A percentile compares a stretch with the other conserved stretches of the same genome.
These are phyloP conservation scores for Tothia fuscella DNA, from an alignment of 2,329 filamentous ascomycete genomes.

Conservation along the genomic window DNA sequence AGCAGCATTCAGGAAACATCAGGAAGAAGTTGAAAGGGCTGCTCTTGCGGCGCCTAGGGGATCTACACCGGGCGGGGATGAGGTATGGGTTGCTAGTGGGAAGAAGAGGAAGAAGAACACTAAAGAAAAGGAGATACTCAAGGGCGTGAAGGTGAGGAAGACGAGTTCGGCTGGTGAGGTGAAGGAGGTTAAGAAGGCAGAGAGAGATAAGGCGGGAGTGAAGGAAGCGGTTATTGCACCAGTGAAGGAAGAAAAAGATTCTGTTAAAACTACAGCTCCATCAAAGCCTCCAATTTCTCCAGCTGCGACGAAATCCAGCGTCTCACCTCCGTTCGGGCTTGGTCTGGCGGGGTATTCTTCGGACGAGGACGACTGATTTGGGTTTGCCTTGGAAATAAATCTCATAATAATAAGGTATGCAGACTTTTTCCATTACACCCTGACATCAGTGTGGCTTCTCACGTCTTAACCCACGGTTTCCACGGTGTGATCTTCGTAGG, in stretches of 20 bases:
- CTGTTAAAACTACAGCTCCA: constrained; percentile 1
- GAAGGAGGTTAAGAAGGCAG: neutral
- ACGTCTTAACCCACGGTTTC: too few species aligned
- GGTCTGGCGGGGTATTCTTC: constrained; percentile 32
- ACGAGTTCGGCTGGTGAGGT: constrained; percentile 18
- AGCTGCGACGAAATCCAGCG: constrained; percentile 12
- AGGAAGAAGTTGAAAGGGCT: constrained; percentile 44
- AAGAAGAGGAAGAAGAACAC: constrained; percentile 40
- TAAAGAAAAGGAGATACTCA: constrained; percentile 24
- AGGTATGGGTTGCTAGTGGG: constrained; percentile 36
- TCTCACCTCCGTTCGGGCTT: constrained; percentile 14
- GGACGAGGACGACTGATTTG: constrained; percentile 27
- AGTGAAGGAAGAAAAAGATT: neutral
- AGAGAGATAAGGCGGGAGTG: constrained; percentile 1
- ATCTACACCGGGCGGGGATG: constrained; percentile 26
- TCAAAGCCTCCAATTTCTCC: constrained; percentile 14
- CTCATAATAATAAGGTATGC: too few species aligned
- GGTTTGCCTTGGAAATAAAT: too few species aligned
- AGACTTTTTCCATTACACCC: too few species aligned
- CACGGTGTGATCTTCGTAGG: too few species aligned
- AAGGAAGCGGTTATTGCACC: neutral
- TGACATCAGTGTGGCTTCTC: too few species aligned
- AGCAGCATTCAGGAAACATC: constrained; percentile 45
- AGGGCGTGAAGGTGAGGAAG: constrained; percentile 33
- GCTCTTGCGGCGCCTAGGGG: constrained; percentile 2